Percentiles rank a stretch among this genome's conserved stretches.
Conservation (phyloP, 495 filamentous ascomycete genomes). For the Podospora pseudopauciseta region DNA sequence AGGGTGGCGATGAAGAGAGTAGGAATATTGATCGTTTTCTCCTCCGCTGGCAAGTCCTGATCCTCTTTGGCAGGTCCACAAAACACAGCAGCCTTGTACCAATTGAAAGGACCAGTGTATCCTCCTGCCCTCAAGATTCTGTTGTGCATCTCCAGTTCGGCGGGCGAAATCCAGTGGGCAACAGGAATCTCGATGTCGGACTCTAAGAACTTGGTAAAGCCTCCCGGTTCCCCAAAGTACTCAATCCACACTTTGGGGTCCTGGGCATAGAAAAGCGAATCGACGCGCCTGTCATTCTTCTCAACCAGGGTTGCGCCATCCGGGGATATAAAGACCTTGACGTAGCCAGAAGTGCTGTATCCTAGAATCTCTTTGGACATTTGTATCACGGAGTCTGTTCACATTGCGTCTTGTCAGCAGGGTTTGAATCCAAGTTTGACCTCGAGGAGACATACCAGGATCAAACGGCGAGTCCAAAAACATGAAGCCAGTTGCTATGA, state of each 20-base stretch:
- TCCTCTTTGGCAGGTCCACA: neutral
- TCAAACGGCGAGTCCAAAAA: slow-evolving; percentile 6
- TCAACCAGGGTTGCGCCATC: slow-evolving; percentile 23
- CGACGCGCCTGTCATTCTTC: slow-evolving; percentile 13
- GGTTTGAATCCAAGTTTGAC: neutral
- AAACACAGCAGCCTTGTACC: slow-evolving; percentile 22
- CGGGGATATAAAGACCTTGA: slow-evolving; percentile 24
- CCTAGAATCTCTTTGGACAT: slow-evolving; percentile 16
- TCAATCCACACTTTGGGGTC: slow-evolving; percentile 19
- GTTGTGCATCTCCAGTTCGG: slow-evolving; percentile 16
- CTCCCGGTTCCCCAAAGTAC: neutral
- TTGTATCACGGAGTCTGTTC: slow-evolving; percentile 15
- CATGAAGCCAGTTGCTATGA: slow-evolving; percentile 24
- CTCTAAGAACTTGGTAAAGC: slow-evolving; percentile 17
- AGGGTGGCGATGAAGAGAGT: neutral
- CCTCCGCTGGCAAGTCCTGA: neutral
- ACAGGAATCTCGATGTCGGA: slow-evolving; percentile 7
- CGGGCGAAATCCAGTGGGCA: slow-evolving; percentile 13
- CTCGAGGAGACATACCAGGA: slow-evolving; percentile 5
- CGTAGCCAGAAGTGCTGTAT: slow-evolving; percentile 10
- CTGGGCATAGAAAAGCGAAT: slow-evolving; percentile 16
- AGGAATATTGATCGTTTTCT: neutral
- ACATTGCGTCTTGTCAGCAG: neutral
- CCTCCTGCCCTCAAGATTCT: slow-evolving; percentile 17
- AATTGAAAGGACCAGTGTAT: slow-evolving; percentile 19